Percentiles rank a stretch among this genome's conserved stretches.
These are phyloP conservation scores for Apocynum venetum DNA, from an alignment of 257 asterid species.

Conservation along the genomic window DNA sequence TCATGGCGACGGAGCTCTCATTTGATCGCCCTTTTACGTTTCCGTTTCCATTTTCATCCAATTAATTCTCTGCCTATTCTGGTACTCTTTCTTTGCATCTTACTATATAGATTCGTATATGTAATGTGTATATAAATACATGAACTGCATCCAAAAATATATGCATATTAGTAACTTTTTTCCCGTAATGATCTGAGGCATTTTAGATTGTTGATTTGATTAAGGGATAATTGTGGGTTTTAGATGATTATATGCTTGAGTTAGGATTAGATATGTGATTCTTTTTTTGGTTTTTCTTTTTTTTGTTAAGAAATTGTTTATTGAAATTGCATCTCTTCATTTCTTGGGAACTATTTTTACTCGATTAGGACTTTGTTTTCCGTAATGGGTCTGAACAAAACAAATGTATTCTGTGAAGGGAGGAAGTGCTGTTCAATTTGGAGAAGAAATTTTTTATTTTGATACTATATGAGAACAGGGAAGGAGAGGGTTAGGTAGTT, in stretches of 20 bases:
- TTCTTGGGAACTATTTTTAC: not conserved
- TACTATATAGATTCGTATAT: not conserved
- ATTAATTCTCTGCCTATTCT: conserved; percentile 10
- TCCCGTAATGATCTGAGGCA: not conserved
- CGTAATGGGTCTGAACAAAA: not conserved
- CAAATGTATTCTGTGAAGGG: not conserved
- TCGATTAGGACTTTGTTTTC: not conserved
- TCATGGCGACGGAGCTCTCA: conserved; percentile 23
- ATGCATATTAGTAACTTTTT: not conserved
- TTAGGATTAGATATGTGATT: not conserved
- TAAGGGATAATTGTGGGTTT: not conserved
- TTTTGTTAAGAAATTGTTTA: not conserved
- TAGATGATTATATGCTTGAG: not conserved
- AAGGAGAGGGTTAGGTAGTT: not conserved
- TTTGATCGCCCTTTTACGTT: conserved; percentile 6
- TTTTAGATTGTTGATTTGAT: not conserved
- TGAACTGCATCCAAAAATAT: not conserved
- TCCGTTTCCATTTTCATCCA: conserved; percentile 7
- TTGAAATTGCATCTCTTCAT: not conserved
- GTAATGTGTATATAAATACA: not conserved
- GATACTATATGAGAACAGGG: not conserved
- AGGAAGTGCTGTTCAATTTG: not conserved
- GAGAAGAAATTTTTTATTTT: not conserved
- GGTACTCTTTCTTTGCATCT: conserved; percentile 10
- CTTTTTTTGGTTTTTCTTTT: not conserved